Evolutionary conservation across 768 basidiomycete species (phyloP).

Genomic region (Mycena venus): DNA sequence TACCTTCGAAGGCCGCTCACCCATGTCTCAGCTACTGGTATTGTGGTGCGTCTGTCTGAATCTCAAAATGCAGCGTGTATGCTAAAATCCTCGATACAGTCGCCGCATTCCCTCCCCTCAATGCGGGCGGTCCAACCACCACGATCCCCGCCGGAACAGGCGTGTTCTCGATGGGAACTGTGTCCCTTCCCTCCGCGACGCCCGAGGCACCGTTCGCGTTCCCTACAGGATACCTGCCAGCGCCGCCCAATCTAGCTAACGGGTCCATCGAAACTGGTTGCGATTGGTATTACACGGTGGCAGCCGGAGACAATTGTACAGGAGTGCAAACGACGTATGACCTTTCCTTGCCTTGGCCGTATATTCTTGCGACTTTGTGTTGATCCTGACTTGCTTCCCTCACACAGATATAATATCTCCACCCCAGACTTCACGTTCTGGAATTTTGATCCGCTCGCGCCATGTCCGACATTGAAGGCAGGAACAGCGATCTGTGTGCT

Average conservation of each 20-base stretch:
- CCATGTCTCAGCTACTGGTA: constrained; percentile 1
- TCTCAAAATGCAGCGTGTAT: background rate
- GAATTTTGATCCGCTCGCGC: background rate
- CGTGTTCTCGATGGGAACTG: background rate
- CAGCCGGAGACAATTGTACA: background rate
- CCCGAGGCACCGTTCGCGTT: background rate
- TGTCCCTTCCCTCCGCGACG: constrained; percentile 3
- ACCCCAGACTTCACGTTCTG: constrained; percentile 8
- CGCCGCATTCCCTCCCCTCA: constrained; percentile 19
- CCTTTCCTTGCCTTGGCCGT: too few relatives aligned
- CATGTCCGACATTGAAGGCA: background rate
- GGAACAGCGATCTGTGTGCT: constrained; percentile 8
- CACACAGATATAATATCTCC: too few relatives aligned
- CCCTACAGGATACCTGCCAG: background rate
- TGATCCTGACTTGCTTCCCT: too few relatives aligned
- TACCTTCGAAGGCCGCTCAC: background rate
- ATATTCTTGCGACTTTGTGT: too few relatives aligned
- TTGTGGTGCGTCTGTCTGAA: background rate
- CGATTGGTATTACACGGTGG: background rate
- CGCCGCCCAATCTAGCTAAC: background rate
- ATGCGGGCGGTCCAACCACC: background rate
- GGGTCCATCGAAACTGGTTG: constrained; percentile 10
- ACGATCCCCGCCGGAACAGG: background rate
- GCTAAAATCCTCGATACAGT: background rate
- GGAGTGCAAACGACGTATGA: background rate